Conservation (phyloP, 805 yeast genomes). For the Yamadazyma sp. region DNA sequence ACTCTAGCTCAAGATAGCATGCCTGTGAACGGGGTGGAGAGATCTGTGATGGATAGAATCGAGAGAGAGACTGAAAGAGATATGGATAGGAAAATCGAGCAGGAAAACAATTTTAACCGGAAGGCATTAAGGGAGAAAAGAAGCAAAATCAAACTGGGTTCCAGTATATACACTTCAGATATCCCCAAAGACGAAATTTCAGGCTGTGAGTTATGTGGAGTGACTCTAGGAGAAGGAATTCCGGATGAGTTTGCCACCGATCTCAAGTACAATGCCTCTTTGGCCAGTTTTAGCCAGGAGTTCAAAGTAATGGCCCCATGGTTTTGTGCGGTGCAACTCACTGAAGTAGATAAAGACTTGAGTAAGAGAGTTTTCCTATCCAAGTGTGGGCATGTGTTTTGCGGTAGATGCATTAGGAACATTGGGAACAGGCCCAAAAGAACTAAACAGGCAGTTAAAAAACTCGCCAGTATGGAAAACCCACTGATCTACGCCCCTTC, state of each 20-base stretch:
- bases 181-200: constrained; percentile 20
- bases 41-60: constrained; percentile 38
- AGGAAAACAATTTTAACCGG: constrained; percentile 31
- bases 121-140: constrained; percentile 30
- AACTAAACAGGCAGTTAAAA: constrained; percentile 19
- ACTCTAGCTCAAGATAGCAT: constrained; percentile 1
- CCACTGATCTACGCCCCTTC: constrained; percentile 52
- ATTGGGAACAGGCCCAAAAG: constrained; percentile 47
- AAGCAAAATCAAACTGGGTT: constrained; percentile 22
- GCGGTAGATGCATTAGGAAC: constrained; percentile 79
- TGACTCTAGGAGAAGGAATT: constrained; percentile 70
- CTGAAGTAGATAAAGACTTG: constrained; percentile 26
- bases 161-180: constrained; percentile 30
- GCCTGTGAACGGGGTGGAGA: constrained; percentile 6
- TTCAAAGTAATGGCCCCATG: constrained; percentile 60
- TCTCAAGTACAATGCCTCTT: constrained; percentile 26
- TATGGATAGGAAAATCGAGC: constrained; percentile 31
- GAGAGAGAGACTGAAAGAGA: constrained; percentile 41
- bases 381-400: constrained; percentile 79
- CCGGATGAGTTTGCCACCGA: constrained; percentile 50
- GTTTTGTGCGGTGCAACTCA: constrained; percentile 44
- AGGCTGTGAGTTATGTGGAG: constrained; percentile 67
- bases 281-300: constrained; percentile 24
- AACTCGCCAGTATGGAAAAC: constrained; percentile 26
- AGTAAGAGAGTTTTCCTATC: constrained; percentile 47